Conservation (phyloP, 2,329 filamentous ascomycete genomes). For the Fusarium sp. region DNA sequence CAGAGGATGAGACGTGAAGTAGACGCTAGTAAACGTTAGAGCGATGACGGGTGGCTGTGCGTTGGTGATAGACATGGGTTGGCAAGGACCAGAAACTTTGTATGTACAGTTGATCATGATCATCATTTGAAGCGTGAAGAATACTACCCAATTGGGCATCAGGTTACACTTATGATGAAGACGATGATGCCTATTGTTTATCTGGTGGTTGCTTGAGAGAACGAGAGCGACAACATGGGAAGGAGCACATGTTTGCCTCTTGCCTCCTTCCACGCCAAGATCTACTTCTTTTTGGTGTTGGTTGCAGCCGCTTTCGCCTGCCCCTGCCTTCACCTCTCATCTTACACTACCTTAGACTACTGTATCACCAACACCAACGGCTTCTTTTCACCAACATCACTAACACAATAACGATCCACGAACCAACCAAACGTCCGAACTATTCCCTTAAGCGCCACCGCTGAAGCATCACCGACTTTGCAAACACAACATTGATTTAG, state of each 20-base stretch:
- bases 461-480: conserved; percentile 15
- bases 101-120: not conserved
- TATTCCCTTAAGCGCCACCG: not conserved
- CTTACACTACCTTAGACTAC: not conserved
- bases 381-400: conserved; percentile 18
- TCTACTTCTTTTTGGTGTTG: conserved; percentile 11
- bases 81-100: not conserved
- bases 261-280: conserved; percentile 1
- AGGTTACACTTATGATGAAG: conserved; percentile 1
- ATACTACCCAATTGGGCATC: not conserved
- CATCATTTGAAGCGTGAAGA: not conserved
- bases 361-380: conserved; percentile 17
- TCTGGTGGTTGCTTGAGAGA: not conserved
- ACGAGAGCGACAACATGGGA: not conserved
- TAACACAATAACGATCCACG: conserved; percentile 15
- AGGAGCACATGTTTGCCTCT: not conserved
- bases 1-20: conserved; percentile 20
- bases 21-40: conserved; percentile 4
- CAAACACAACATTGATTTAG: not conserved
- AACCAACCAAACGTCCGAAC: conserved; percentile 20
- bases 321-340: conserved; percentile 1
- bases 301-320: conserved; percentile 16
- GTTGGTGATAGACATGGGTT: conserved; percentile 20
- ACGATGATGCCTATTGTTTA: conserved; percentile 1
- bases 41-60: conserved; percentile 29